These are phyloP conservation scores for Xylaria sp. DNA, from an alignment of 2,329 filamentous ascomycete genomes.

Conservation along the genomic window DNA sequence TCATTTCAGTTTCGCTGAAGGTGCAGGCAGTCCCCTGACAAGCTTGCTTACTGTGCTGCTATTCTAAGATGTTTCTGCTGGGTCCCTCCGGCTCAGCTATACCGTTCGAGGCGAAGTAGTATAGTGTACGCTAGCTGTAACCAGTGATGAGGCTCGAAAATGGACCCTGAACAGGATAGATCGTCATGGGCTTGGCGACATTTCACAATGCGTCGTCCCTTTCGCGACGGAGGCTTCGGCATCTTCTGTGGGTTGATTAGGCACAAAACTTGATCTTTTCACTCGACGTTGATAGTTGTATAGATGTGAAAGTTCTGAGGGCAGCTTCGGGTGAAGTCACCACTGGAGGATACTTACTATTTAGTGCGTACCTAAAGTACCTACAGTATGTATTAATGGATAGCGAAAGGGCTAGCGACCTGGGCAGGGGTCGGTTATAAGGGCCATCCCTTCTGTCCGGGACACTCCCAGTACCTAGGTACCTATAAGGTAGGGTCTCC, in stretches of 20 bases:
- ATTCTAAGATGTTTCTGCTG: conserved; percentile 19
- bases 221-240: conserved; percentile 2
- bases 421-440: no score
- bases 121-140: not conserved
- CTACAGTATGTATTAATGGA: no score
- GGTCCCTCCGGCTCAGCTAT: conserved; percentile 13
- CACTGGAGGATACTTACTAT: no score
- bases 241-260: not conserved
- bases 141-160: conserved; percentile 15
- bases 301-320: no score
- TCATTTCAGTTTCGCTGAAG: conserved; percentile 7
- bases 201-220: not conserved
- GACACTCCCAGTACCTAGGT: no score
- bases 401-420: no score
- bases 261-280: not conserved
- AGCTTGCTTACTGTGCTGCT: conserved; percentile 26
- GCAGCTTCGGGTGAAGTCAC: no score
- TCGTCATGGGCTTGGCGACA: conserved; percentile 7
- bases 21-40: conserved; percentile 8
- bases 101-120: conserved; percentile 12
- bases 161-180: not conserved
- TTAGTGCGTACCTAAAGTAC: no score
- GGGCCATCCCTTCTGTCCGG: no score
- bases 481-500: no score
- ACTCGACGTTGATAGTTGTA: no score